Evolutionary conservation across 2,329 filamentous ascomycete species (phyloP).

Genomic region (Epichloe coenophiala): DNA sequence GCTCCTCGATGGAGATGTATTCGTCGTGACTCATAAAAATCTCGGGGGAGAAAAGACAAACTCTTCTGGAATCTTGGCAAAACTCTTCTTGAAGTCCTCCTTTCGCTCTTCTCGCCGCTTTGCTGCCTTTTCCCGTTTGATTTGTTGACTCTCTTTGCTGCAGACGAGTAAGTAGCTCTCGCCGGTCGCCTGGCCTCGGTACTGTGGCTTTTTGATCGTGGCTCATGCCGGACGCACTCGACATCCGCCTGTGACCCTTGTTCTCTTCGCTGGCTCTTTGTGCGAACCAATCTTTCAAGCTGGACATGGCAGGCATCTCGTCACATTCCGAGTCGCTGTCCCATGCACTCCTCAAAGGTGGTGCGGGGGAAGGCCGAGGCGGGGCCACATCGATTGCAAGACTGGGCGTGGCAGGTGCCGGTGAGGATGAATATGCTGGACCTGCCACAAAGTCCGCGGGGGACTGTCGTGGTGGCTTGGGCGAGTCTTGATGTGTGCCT

Average conservation of each 20-base stretch:
- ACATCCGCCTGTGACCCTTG: conserved; percentile 1
- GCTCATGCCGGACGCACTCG: conserved; percentile 3
- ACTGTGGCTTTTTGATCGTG: conserved; percentile 10
- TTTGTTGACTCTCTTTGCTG: conserved; percentile 1
- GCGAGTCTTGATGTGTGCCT: neutral
- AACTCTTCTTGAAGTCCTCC: neutral
- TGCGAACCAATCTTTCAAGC: conserved; percentile 8
- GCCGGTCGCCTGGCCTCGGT: conserved; percentile 11
- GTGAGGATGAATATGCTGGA: neutral
- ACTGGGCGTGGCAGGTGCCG: neutral
- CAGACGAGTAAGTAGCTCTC: conserved; percentile 2
- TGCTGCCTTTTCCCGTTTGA: conserved; percentile 1
- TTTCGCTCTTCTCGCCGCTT: conserved; percentile 2
- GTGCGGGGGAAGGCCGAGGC: conserved; percentile 5
- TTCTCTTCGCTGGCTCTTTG: conserved; percentile 1
- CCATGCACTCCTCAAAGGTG: conserved; percentile 16
- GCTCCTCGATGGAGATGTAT: neutral
- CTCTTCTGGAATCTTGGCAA: conserved; percentile 1
- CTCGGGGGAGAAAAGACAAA: neutral
- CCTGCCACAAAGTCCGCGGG: neutral
- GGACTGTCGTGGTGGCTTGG: neutral
- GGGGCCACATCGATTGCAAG: neutral
- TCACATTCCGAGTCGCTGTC: conserved; percentile 20
- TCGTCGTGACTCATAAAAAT: neutral
- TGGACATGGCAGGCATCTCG: conserved; percentile 7